phyloP scores from a whole-genome alignment of 495 filamentous ascomycete species.

The Astrocystis sublimbata region DNA sequence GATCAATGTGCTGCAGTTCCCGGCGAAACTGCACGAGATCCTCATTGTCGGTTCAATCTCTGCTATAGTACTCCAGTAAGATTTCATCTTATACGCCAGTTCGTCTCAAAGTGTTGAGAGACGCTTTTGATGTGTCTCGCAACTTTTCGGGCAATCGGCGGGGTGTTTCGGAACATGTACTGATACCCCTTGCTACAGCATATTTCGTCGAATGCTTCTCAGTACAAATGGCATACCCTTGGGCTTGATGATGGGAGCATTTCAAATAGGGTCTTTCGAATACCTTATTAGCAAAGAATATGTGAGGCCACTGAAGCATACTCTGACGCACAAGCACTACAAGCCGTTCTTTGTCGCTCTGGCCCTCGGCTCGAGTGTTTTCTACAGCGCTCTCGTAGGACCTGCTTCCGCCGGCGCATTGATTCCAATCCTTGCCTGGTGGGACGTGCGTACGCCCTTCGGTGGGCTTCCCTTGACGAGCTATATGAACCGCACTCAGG shows the following conservation, averaged over 20 bases:
- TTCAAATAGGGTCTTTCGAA: slow-evolving; percentile 16
- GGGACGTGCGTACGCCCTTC: slow-evolving; percentile 2
- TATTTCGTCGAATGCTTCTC: slow-evolving; percentile 15
- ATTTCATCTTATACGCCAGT: background rate
- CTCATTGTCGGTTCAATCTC: slow-evolving; percentile 14
- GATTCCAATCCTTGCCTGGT: slow-evolving; percentile 7
- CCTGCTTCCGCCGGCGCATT: slow-evolving; percentile 14
- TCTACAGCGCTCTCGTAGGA: slow-evolving; percentile 10
- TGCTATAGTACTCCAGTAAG: slow-evolving; percentile 13
- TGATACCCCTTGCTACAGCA: background rate
- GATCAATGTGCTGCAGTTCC: too few relatives aligned
- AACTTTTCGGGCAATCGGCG: background rate
- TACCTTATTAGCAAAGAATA: slow-evolving; percentile 12
- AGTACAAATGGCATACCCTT: slow-evolving; percentile 5
- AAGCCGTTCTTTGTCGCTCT: slow-evolving; percentile 7
- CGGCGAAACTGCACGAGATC: slow-evolving; percentile 19
- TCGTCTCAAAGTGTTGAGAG: too few relatives aligned
- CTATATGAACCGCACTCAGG: background rate
- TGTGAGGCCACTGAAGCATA: background rate
- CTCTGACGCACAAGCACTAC: background rate
- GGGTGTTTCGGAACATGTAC: background rate
- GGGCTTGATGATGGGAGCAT: slow-evolving; percentile 11
- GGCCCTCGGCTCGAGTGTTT: background rate
- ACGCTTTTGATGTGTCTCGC: too few relatives aligned
- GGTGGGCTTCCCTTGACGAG: background rate